These are phyloP conservation scores for Paracoccidioides lutzii DNA, from an alignment of 2,329 filamentous ascomycete species.

Conservation along the genomic window DNA sequence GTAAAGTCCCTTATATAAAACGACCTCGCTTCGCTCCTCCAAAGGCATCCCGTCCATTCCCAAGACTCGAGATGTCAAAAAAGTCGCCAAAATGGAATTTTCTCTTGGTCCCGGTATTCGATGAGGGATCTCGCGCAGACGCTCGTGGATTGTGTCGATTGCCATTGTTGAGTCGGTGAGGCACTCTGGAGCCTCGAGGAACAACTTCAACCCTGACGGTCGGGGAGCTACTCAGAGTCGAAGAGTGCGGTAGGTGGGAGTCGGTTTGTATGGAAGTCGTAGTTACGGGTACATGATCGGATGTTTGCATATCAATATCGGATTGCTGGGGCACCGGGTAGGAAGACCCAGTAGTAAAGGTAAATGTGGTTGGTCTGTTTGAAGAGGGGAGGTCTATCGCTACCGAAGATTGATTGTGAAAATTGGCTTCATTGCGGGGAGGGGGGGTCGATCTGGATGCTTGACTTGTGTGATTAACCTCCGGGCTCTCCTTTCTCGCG, in stretches of 20 bases:
- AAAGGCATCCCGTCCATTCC: slow-evolving; percentile 30
- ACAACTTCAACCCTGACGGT: slow-evolving; percentile 33
- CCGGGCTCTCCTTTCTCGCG: slow-evolving; percentile 21
- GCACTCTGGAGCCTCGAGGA: slow-evolving; percentile 29
- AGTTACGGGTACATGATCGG: slow-evolving; percentile 17
- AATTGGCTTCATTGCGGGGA: slow-evolving; percentile 16
- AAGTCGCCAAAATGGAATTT: slow-evolving; percentile 37
- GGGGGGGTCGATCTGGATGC: slow-evolving; percentile 20
- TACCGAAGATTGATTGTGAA: slow-evolving; percentile 12
- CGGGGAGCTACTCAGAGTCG: slow-evolving; percentile 14
- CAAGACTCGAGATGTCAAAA: slow-evolving; percentile 36
- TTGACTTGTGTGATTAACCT: slow-evolving; percentile 18
- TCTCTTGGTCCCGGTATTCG: slow-evolving; percentile 34
- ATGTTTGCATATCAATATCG: slow-evolving; percentile 33
- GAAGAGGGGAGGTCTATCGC: slow-evolving; percentile 12
- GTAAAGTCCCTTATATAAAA: slow-evolving; percentile 28
- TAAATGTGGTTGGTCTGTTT: slow-evolving; percentile 27
- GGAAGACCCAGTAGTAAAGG: slow-evolving; percentile 31
- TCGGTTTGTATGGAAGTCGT: slow-evolving; percentile 14
- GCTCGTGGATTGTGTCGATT: slow-evolving; percentile 26
- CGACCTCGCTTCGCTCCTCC: slow-evolving; percentile 37
- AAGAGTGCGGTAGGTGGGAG: slow-evolving; percentile 17
- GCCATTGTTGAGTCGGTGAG: slow-evolving; percentile 27
- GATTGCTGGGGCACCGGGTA: slow-evolving; percentile 25
- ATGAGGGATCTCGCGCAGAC: slow-evolving; percentile 26